These are phyloP conservation scores for Thielaviopsis punctulata DNA, from an alignment of 2,329 filamentous ascomycete species.

Conservation along the genomic window DNA sequence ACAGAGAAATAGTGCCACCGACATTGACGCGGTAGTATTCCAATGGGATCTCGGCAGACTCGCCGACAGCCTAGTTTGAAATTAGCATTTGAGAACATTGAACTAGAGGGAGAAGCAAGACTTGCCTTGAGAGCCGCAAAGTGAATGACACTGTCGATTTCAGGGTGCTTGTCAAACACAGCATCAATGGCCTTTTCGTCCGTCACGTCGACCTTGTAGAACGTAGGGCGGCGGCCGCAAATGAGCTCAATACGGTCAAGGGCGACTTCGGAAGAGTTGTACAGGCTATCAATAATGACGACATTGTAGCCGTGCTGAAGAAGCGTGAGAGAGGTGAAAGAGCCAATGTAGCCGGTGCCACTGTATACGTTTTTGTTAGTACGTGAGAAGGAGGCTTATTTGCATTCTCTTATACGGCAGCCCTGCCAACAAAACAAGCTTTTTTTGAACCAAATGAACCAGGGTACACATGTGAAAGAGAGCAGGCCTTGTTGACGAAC, in stretches of 20 bases:
- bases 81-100: neutral
- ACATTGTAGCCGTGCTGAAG: constrained; percentile 93
- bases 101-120: neutral
- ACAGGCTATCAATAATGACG: constrained; percentile 87
- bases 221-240: constrained; percentile 68
- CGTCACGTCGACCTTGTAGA: constrained; percentile 77
- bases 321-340: constrained; percentile 82
- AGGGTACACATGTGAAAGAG: neutral
- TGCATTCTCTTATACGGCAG: constrained; percentile 13
- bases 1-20: constrained; percentile 72
- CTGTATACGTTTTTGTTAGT: constrained; percentile 26
- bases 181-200: constrained; percentile 68
- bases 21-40: constrained; percentile 99
- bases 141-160: constrained; percentile 96
- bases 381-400: constrained; percentile 12
- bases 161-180: constrained; percentile 75
- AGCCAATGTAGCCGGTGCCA: constrained; percentile 98
- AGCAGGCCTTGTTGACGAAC: no score
- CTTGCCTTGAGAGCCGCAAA: constrained; percentile 91
- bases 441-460: neutral
- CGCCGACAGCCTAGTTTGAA: constrained; percentile 67
- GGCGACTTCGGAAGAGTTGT: constrained; percentile 87
- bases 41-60: constrained; percentile 82
- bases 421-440: neutral
- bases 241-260: constrained; percentile 92